Conservation (phyloP, 1,284 basidiomycete genomes). For the Tylopilus orsonianus region DNA sequence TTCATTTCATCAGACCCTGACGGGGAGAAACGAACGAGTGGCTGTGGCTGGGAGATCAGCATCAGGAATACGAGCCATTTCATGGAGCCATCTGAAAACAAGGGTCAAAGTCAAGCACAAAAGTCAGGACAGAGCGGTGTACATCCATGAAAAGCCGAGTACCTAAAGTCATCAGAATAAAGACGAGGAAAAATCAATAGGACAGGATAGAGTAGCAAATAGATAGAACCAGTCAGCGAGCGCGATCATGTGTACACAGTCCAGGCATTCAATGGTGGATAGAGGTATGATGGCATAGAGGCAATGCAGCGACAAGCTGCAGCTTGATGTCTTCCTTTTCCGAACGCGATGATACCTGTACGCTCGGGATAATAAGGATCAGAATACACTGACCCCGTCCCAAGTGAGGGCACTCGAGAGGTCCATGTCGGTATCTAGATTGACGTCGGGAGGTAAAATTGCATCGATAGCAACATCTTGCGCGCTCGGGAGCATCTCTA, state of each 20-base stretch:
- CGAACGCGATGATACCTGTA: conserved; percentile 8
- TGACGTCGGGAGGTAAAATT: conserved; percentile 26
- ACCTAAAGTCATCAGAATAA: conserved; percentile 5
- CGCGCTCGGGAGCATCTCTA: conserved; percentile 49
- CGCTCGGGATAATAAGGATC: conserved; percentile 10
- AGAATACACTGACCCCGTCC: conserved; percentile 32
- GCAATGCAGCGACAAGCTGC: conserved; percentile 6
- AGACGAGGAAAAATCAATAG: conserved; percentile 23
- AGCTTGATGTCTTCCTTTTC: conserved; percentile 17
- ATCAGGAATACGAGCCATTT: conserved; percentile 16
- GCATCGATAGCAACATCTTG: conserved; percentile 32
- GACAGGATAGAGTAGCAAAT: conserved; percentile 29
- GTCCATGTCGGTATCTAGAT: conserved; percentile 33
- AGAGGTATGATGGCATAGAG: conserved; percentile 8
- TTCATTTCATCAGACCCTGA: conserved; percentile 35
- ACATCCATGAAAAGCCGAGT: conserved; percentile 1
- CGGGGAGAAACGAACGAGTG: conserved; percentile 32
- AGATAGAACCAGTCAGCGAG: conserved; percentile 22
- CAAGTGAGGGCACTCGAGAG: conserved; percentile 38
- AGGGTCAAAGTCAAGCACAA: background rate
- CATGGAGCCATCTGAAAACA: background rate
- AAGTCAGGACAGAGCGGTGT: background rate
- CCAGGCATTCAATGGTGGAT: conserved; percentile 16
- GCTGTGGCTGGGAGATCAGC: conserved; percentile 31
- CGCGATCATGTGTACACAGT: conserved; percentile 11